phyloP scores from a whole-genome alignment of 2,329 filamentous ascomycete genomes.

The Stemphylium beticola region DNA sequence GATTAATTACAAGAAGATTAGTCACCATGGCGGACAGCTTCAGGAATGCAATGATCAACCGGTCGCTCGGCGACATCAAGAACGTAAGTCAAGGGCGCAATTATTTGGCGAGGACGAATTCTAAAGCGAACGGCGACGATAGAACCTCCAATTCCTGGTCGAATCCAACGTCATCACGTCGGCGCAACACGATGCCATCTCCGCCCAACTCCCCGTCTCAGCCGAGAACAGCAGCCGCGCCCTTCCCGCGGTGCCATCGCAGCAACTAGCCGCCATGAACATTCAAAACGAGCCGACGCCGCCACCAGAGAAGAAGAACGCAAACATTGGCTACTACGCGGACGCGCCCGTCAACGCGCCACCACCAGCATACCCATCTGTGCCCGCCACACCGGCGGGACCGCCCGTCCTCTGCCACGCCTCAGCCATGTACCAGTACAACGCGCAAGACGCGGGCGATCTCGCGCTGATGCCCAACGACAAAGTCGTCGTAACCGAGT shows the following conservation, averaged over 20 bases:
- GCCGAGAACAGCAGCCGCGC: slow-evolving; percentile 65
- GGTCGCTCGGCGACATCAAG: slow-evolving; percentile 86
- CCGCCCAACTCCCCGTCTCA: slow-evolving; percentile 75
- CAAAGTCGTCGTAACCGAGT: slow-evolving; percentile 78
- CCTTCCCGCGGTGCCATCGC: slow-evolving; percentile 38
- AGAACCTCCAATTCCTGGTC: slow-evolving; percentile 91
- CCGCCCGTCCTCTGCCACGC: slow-evolving; percentile 71
- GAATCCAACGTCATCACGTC: slow-evolving; percentile 81
- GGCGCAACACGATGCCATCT: slow-evolving; percentile 75
- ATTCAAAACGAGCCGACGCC: slow-evolving; percentile 39
- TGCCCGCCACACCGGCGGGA: slow-evolving; percentile 56
- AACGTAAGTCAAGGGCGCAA: slow-evolving; percentile 62
- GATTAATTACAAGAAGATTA: not conserved
- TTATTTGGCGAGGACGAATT: too few relatives aligned
- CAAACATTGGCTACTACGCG: slow-evolving; percentile 52
- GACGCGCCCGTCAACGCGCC: slow-evolving; percentile 50
- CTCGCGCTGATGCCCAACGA: slow-evolving; percentile 82
- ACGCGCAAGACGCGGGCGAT: slow-evolving; percentile 79
- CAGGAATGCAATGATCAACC: slow-evolving; percentile 71
- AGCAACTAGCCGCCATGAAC: slow-evolving; percentile 42
- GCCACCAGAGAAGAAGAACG: slow-evolving; percentile 44
- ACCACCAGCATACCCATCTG: slow-evolving; percentile 54
- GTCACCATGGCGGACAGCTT: slow-evolving; percentile 52
- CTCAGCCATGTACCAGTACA: slow-evolving; percentile 83
- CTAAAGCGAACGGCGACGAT: slow-evolving; percentile 45